Conservation (phyloP, 306 rosid genomes). For the Amphicarpaea edgeworthii region DNA sequence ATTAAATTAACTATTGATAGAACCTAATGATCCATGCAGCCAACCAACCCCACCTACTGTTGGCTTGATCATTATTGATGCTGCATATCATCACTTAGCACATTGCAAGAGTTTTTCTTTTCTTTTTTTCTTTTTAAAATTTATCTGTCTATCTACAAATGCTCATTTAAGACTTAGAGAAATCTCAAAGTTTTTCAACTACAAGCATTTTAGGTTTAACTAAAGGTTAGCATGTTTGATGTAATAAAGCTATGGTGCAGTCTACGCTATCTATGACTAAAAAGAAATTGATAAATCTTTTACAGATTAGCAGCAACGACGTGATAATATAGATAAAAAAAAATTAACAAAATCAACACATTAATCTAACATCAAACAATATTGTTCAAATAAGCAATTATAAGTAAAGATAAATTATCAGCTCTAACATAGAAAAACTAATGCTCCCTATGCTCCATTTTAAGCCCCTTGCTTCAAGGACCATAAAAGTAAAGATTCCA, state of each 20-base stretch:
- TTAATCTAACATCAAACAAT: neutral
- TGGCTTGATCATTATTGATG: neutral
- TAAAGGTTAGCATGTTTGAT: no score
- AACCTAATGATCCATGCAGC: neutral
- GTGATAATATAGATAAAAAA: neutral
- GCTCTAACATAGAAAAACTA: neutral
- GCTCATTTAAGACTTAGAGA: neutral
- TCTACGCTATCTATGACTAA: neutral
- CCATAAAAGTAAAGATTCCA: no score
- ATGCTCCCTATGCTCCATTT: no score
- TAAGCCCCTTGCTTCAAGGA: no score
- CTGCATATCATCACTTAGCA: neutral
- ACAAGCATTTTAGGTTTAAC: neutral
- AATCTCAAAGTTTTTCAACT: slow-evolving; percentile 1
- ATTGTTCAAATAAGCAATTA: neutral
- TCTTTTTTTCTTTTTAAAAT: neutral
- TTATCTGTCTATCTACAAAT: slow-evolving; percentile 12
- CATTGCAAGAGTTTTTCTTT: neutral
- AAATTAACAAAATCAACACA: neutral
- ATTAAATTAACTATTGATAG: neutral
- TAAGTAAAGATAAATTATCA: neutral
- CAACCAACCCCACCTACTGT: neutral
- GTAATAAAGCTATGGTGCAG: neutral
- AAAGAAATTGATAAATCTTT: slow-evolving; percentile 15
- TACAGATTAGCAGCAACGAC: neutral